Conservation (phyloP, 139 green algal genomes). For the Chlamydomonas sp. region DNA sequence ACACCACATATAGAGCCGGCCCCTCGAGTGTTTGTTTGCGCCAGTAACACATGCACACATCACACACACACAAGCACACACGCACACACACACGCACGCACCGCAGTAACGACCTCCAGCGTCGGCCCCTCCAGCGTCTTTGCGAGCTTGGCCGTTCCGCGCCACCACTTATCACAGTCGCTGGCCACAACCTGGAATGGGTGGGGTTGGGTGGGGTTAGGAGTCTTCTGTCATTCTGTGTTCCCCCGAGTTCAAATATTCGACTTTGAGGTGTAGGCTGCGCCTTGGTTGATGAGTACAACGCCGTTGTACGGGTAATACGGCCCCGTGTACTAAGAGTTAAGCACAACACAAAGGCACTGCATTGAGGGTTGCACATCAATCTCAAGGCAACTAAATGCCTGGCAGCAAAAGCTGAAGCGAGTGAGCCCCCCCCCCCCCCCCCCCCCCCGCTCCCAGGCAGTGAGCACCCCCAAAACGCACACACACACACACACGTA, state of each 20-base stretch:
- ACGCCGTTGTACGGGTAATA: too few relatives aligned
- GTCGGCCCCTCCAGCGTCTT: slow-evolving; percentile 38
- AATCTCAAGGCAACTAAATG: too few relatives aligned
- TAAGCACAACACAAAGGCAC: too few relatives aligned
- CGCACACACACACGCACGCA: not conserved
- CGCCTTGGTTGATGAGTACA: too few relatives aligned
- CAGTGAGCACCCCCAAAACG: too few relatives aligned
- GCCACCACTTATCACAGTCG: slow-evolving; percentile 56
- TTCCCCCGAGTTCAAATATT: too few relatives aligned
- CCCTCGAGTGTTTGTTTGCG: not conserved
- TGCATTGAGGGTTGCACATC: too few relatives aligned
- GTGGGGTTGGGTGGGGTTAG: not conserved
- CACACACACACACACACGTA: too few relatives aligned
- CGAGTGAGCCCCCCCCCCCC: not conserved
- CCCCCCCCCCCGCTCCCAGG: not conserved
- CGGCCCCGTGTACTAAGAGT: not conserved
- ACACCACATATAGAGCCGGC: not conserved
- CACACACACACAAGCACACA: not conserved
- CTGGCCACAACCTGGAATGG: slow-evolving; percentile 32
- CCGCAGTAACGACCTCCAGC: slow-evolving; percentile 21
- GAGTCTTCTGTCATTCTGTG: too few relatives aligned
- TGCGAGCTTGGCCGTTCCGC: slow-evolving; percentile 38
- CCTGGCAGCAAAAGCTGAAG: too few relatives aligned
- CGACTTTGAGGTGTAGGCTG: not conserved
- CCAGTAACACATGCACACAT: too few relatives aligned